Evolutionary conservation across 1,284 basidiomycete genomes (phyloP).

Genomic region (Phellinidium pouzarii): DNA sequence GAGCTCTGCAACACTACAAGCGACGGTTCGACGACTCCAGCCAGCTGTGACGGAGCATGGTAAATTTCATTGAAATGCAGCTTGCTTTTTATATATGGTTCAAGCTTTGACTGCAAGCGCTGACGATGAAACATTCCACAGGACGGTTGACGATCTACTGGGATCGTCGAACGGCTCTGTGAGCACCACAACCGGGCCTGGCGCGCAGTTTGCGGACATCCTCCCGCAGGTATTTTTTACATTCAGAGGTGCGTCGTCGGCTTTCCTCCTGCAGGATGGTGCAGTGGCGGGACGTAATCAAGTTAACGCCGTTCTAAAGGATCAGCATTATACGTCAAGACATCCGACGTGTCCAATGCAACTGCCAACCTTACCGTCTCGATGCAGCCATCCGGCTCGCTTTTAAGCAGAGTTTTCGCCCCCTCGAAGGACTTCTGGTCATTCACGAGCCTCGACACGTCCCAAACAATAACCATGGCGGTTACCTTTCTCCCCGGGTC

Average conservation of each 20-base stretch:
- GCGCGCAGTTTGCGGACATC: conserved; percentile 31
- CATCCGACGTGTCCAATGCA: conserved; percentile 40
- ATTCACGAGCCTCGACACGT: conserved; percentile 33
- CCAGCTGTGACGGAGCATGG: conserved; percentile 42
- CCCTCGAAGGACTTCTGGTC: conserved; percentile 29
- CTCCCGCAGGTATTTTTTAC: conserved; percentile 49
- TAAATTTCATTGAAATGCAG: conserved; percentile 24
- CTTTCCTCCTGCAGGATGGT: background rate
- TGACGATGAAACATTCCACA: conserved; percentile 16
- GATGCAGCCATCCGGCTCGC: conserved; percentile 27
- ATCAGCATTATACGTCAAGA: conserved; percentile 37
- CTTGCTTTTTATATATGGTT: conserved; percentile 5
- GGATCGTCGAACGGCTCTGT: conserved; percentile 20
- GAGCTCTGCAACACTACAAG: conserved; percentile 40
- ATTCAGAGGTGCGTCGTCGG: conserved; percentile 37
- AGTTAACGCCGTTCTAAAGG: conserved; percentile 28
- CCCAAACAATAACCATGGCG: conserved; percentile 34
- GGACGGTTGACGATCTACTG: conserved; percentile 12
- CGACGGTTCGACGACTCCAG: conserved; percentile 22
- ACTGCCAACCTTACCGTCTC: conserved; percentile 44
- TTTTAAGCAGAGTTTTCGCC: conserved; percentile 26
- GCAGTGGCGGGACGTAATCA: background rate
- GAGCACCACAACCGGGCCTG: conserved; percentile 35
- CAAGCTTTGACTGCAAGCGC: background rate
- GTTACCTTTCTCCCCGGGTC: conserved; percentile 35